These are phyloP conservation scores for Tuber umbilicatum DNA, from an alignment of 495 filamentous ascomycete species.

Conservation along the genomic window DNA sequence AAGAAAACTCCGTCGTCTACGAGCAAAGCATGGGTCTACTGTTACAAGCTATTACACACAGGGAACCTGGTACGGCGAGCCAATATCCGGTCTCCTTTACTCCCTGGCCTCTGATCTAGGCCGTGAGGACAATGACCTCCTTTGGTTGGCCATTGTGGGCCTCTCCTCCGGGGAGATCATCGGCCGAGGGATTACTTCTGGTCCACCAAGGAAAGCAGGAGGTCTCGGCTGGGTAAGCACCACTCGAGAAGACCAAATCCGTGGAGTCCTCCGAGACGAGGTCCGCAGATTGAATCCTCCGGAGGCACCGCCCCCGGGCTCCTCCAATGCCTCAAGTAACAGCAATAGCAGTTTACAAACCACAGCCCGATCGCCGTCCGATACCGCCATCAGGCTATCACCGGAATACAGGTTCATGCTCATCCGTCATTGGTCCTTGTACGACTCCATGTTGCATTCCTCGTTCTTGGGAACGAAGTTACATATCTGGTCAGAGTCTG, in stretches of 20 bases:
- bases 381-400: constrained; percentile 84
- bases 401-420: constrained; percentile 92
- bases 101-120: constrained; percentile 90
- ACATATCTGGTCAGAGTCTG: constrained; percentile 88
- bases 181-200: constrained; percentile 52
- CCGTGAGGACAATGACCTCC: constrained; percentile 89
- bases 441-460: constrained; percentile 97
- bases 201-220: constrained; percentile 46
- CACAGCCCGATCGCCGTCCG: constrained; percentile 77
- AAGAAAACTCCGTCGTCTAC: constrained; percentile 63
- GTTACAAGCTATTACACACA: constrained; percentile 73
- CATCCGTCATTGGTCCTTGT: constrained; percentile 91
- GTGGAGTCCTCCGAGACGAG: constrained; percentile 81
- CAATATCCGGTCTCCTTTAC: constrained; percentile 87
- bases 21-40: constrained; percentile 65
- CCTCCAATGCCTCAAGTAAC: constrained; percentile 52
- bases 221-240: constrained; percentile 69
- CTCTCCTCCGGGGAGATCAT: constrained; percentile 87
- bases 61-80: constrained; percentile 87
- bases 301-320: constrained; percentile 48
- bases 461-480: constrained; percentile 88
- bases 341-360: constrained; percentile 62
- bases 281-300: constrained; percentile 89
- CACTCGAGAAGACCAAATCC: constrained; percentile 73
- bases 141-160: constrained; percentile 91